Evolutionary conservation across 164 flowering plant genomes (phyloP), one percentile per base, ranked within the genome.

Genomic region (Magnolia changhungtana): DNA sequence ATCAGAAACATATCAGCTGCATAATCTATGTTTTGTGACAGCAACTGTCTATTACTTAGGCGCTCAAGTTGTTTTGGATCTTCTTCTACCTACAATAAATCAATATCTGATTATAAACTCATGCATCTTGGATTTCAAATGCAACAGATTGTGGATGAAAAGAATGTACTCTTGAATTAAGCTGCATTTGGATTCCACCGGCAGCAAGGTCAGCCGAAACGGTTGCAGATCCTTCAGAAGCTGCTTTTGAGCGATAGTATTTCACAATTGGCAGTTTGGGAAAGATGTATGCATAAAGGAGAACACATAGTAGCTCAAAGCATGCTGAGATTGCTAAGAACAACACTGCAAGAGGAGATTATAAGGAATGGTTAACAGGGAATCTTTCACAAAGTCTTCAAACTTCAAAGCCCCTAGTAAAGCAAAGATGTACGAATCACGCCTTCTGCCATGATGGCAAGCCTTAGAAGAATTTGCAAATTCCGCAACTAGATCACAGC

Each of bases 191-290:
- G 76, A 90, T 82, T 23, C 95, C 98, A 70, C 81, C 90, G 55
- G 93, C 98, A 68, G 87, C 92, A 78, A 92, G 95, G 74, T 94
- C 97, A 70, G 90, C 90, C 0, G 90, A 64, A 20, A 94, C 94
- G 0, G 98, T 90, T 79, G 86, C 88, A 4, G 94, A 91, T 24
- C 97, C 98, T 81, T 94, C 91, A 1, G 86, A 82, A 45, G 95
- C 97, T 29, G 98, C 97, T 78, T 92, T 94, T 23, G 86, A 37
- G 11, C 93, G 92, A 68, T 86, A 91, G 75, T 91, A 87, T 82
- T 88, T 92, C 66, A 92, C 90, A 66, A 90, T 82, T 29, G 94
- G 93, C 10, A 94, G 83, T 55, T 87, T 92, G 1, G 92, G 88
- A 65, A 92, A 94, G 73, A 85, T 69, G 64, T 71, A 86, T 4